A percentile compares a stretch with the other conserved stretches of the same genome.
These are phyloP conservation scores for Eucalyptus tenuipes DNA, from an alignment of 345 rosid genomes.

Conservation along the genomic window DNA sequence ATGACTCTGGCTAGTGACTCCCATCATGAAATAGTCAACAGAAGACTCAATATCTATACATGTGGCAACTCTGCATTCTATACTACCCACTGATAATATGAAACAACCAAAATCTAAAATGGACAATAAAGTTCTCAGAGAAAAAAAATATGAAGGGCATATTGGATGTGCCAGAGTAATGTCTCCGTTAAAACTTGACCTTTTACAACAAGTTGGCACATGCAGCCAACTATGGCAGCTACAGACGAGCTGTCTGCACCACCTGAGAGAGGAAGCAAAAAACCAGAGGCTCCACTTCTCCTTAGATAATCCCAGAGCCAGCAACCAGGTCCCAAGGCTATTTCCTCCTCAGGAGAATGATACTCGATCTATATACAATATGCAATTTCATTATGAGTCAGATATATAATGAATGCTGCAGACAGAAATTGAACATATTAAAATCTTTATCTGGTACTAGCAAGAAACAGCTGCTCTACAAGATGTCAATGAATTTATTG, in stretches of 20 bases:
- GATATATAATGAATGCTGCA: background rate
- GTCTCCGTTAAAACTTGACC: slow-evolving; percentile 17
- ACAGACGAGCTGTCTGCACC: slow-evolving; percentile 96
- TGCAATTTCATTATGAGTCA: background rate
- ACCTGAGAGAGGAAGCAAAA: slow-evolving; percentile 97
- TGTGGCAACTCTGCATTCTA: background rate
- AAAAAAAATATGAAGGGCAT: background rate
- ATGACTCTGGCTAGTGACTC: background rate
- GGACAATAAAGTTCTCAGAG: background rate
- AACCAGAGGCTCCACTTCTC: slow-evolving; percentile 97
- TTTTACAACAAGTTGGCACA: slow-evolving; percentile 97
- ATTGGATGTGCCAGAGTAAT: background rate
- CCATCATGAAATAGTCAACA: background rate
- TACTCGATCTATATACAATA: slow-evolving; percentile 40
- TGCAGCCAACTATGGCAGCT: slow-evolving; percentile 98
- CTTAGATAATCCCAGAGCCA: slow-evolving; percentile 99
- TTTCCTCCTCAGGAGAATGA: slow-evolving; percentile 93
- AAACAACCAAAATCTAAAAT: background rate
- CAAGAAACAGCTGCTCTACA: background rate
- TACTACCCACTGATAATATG: background rate
- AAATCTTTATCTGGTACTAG: background rate
- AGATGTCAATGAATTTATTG: background rate
- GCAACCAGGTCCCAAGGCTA: slow-evolving; percentile 91
- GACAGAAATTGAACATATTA: background rate
- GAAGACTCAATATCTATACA: background rate